Evolutionary conservation across 2,329 filamentous ascomycete genomes (phyloP).

Genomic region (Fusarium guadeloupense): DNA sequence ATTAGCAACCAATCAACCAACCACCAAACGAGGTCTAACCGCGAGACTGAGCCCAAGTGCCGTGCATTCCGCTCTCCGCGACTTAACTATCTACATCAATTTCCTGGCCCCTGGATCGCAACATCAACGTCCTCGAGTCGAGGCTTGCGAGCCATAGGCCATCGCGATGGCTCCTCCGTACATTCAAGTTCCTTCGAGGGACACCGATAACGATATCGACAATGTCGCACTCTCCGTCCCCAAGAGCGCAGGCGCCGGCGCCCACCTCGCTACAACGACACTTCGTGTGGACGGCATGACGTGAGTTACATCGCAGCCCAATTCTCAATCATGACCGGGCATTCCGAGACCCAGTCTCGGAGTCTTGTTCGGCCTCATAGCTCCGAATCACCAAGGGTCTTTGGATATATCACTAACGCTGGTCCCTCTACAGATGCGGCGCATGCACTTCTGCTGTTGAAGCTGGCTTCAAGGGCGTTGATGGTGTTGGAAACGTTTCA

Average conservation of each 20-base stretch:
- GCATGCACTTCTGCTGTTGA: conserved; percentile 97
- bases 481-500: conserved; percentile 85
- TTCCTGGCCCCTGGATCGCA: conserved; percentile 20
- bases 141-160: conserved; percentile 30
- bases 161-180: conserved; percentile 61
- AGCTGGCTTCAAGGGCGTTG: conserved; percentile 83
- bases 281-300: conserved; percentile 90
- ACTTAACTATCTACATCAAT: conserved; percentile 12
- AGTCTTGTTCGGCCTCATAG: conserved; percentile 3
- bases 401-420: conserved; percentile 44
- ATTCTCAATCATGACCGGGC: conserved; percentile 18
- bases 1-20: conserved; percentile 31
- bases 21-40: conserved; percentile 22
- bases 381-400: not conserved
- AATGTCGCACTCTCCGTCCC: conserved; percentile 34
- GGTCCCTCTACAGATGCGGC: conserved; percentile 73
- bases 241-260: conserved; percentile 47
- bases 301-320: conserved; percentile 54
- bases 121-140: conserved; percentile 47
- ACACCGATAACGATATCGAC: conserved; percentile 46
- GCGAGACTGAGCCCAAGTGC: conserved; percentile 16
- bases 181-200: conserved; percentile 58
- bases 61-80: conserved; percentile 15
- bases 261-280: conserved; percentile 88
- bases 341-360: conserved; percentile 26